Evolutionary conservation across 345 rosid species (phyloP), one percentile per base, ranked within the genome.

Genomic region (Kandelia obovata): DNA sequence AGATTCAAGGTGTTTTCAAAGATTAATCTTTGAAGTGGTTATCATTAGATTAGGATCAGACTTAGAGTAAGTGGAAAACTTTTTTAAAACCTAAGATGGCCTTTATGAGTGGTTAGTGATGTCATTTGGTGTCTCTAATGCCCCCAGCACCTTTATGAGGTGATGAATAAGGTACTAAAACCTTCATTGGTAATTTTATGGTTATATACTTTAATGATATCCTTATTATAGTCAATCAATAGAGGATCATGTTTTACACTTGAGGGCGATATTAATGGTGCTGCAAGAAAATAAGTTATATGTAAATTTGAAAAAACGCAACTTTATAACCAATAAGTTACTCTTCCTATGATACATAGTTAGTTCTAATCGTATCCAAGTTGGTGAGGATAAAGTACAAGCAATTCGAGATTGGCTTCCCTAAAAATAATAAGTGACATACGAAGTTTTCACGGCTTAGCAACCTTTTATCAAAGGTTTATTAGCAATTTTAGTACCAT

Each of bases 181-280:
- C 35, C 1, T 71, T 71, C 19, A 4, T 71, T 0, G 39, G 63
- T 0, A 71, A 53, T 5, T 62, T 71, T 63, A 1, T 63, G 2
- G 55, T 53, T 0, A 53, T 71, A 5, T 53, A 72, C 3, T 65
- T 62, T 62, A 51, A 62, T 34, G 25, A 34, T 35, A 62, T 34
- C 1, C 49, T 62, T 31, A 37, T 5, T 62, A 31, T 62, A 34
- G 26, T 20, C 43, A n/a, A 6, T 16, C 16, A 20, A 20, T 5
- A 11, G 31, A 31, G 2, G 47, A 32, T 28, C 25, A 37, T 35
- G 5, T 7, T 5, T 6, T n/a, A 62, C 13, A 62, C 16, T 23
- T 34, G 17, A 23, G 31, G 7, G 4, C 23, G 17, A 30, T 58
- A 4, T 58, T 27, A 3, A 6, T 13, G n/a, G 53, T 20, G 6